Percentiles rank a stretch among this genome's conserved stretches.
phyloP scores from a whole-genome alignment of 225 moss, liverwort and hornwort genomes.

The Straminergon stramineum region DNA sequence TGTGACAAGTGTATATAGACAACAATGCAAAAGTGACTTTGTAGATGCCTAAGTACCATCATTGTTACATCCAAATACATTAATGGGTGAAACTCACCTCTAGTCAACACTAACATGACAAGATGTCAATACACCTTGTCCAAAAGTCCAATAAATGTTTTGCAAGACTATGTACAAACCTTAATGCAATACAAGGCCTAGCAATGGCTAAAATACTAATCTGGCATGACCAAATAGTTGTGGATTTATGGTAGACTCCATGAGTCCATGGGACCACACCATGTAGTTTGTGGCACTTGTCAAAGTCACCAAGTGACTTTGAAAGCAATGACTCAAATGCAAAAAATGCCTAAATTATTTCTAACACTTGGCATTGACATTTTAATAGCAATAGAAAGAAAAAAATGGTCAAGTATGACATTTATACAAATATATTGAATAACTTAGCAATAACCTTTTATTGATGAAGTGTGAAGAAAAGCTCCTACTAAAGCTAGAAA shows the following conservation, averaged over 20 bases:
- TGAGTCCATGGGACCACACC: too few species aligned
- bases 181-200: accelerated
- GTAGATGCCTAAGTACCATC: not conserved
- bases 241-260: not conserved
- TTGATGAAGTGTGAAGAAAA: too few species aligned
- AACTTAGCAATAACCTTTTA: too few species aligned
- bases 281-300: too few species aligned
- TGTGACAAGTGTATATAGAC: accelerated
- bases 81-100: not conserved
- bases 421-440: too few species aligned
- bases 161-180: not conserved
- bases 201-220: accelerated
- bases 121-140: not conserved
- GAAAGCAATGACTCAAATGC: too few species aligned
- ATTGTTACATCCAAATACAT: not conserved
- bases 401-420: too few species aligned
- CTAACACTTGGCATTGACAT: too few species aligned
- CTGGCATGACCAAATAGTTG: not conserved
- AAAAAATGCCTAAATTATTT: too few species aligned
- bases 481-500: too few species aligned
- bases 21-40: not conserved
- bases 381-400: too few species aligned
- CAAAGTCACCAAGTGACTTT: too few species aligned
- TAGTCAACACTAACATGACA: not conserved
- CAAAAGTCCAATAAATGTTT: accelerated